Base-by-base conservation (phyloP, 257 asterid species). In the Solanum infundibuliforme region DNA sequence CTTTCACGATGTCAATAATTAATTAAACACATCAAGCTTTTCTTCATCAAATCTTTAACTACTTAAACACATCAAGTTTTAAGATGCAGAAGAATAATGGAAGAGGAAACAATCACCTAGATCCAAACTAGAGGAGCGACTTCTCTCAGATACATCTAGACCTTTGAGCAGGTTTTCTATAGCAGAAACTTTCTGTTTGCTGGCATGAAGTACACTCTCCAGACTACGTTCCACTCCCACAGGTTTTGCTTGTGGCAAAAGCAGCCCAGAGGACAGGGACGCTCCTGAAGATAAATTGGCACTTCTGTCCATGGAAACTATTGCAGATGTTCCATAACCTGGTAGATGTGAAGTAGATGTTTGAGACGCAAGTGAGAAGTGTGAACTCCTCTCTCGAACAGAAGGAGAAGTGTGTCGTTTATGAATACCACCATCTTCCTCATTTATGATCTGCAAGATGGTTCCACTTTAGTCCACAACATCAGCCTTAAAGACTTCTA, bases 121-220 rank as follows among this genome's bases (percentile, higher is more conserved):
- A 94, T 95, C 99, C 95, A 96, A 94, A 93, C 99, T 97, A 90
- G 99, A 95, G 34, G 99, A 97, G 87, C 96, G 94, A 84, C 87
- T 60, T 92, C 85, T 95, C 92, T 94, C 99, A 75, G 99, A 93
- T 86, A 94, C 82, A 89, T 95, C 93, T 90, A 97, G 84, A 83
- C 99, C 99, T 90, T 96, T 93, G 84, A 96, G 98, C 98, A 97
- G 95, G 92, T 98, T 96, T 91, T 97, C 99, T 88, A 97, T 97
- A 72, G 99, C 99, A 87, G 98, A 88, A 91, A 97, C 99, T 90
- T 96, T 97, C 91, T 96, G 98, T 88, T 97, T 97, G 93, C 99
- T 97, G 7, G 99, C 93, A 91, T 96, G 95, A 85, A 97, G 92
- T 89, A 97, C 98, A 77, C 98, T 97, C 93, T 97, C 99, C 89